These are phyloP conservation scores for Durio zibethinus DNA, from an alignment of 345 rosid species.

Conservation along the genomic window DNA sequence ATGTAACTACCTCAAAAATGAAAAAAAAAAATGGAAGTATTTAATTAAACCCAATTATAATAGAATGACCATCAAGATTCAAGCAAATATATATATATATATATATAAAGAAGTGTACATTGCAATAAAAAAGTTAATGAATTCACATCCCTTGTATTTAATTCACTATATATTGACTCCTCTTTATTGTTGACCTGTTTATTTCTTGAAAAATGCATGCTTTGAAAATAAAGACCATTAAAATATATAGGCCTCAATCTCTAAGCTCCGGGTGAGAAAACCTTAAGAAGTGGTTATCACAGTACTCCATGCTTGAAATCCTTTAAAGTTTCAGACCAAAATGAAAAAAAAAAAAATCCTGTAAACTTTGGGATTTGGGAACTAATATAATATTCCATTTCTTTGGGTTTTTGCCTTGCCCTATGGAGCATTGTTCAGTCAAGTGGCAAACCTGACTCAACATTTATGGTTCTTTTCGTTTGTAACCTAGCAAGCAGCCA, in stretches of 20 bases:
- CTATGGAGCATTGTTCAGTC: not conserved
- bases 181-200: not conserved
- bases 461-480: not conserved
- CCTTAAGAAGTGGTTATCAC: not conserved
- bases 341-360: no score
- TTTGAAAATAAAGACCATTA: not conserved
- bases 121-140: not conserved
- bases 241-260: constrained; percentile 4
- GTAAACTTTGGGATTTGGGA: not conserved
- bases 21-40: no score
- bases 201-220: constrained; percentile 3
- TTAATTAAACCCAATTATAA: no score
- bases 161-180: not conserved
- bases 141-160: not conserved
- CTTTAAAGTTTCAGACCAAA: not conserved
- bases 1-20: no score
- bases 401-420: not conserved
- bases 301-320: not conserved
- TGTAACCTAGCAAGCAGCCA: not conserved
- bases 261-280: not conserved
- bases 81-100: no score
- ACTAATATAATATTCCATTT: not conserved
- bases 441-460: not conserved
- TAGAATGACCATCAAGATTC: no score
- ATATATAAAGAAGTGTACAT: not conserved